Conservation (phyloP, 768 basidiomycete genomes). For the Macrolepiota fuliginosa region DNA sequence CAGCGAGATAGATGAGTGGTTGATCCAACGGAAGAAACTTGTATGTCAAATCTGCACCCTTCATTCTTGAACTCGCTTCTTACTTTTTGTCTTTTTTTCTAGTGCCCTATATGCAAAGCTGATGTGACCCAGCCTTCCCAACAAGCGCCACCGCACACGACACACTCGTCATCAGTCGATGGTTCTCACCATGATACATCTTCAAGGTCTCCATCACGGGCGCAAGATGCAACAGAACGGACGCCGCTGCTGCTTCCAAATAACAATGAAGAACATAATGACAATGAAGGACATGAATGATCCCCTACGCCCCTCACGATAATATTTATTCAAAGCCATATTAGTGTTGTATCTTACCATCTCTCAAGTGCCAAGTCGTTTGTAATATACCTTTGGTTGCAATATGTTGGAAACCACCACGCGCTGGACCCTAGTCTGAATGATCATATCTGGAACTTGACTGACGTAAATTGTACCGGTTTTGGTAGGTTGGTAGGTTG, state of each 20-base stretch:
- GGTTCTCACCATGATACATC: constrained; percentile 17
- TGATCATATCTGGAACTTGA: background rate
- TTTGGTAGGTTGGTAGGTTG: background rate
- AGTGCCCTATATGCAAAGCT: constrained; percentile 93
- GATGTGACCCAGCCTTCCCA: constrained; percentile 74
- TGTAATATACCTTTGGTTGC: constrained; percentile 14
- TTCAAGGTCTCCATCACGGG: background rate
- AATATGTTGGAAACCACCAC: background rate
- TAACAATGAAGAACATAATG: constrained; percentile 19
- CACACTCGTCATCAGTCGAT: constrained; percentile 12
- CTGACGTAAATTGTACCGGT: background rate
- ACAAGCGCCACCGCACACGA: constrained; percentile 16
- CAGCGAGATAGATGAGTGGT: constrained; percentile 88
- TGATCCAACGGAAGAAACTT: constrained; percentile 89
- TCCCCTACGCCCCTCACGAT: background rate
- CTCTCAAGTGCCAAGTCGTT: background rate
- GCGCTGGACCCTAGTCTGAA: background rate
- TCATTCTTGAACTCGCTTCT: constrained; percentile 1
- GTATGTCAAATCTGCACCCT: constrained; percentile 41
- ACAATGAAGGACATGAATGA: constrained; percentile 18
- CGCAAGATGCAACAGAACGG: constrained; percentile 28
- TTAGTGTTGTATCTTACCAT: constrained; percentile 8
- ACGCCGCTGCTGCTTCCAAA: constrained; percentile 33
- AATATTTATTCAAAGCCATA: constrained; percentile 1
- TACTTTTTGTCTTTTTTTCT: constrained; percentile 12